These are phyloP conservation scores for Russula sp. DNA, from an alignment of 768 basidiomycete species.

Conservation along the genomic window DNA sequence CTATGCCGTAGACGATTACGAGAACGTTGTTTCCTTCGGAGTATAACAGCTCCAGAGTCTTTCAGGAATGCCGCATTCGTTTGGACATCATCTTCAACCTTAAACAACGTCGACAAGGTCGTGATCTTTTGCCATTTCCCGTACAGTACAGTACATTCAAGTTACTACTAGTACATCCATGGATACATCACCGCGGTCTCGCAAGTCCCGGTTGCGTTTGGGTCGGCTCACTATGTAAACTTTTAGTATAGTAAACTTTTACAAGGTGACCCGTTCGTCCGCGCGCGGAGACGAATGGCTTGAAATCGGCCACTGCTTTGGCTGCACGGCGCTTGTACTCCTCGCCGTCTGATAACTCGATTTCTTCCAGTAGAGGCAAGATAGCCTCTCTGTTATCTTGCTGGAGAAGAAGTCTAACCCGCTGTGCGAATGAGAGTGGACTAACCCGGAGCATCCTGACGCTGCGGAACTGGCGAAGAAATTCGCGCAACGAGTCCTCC, in stretches of 20 bases:
- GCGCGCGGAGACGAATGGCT: background rate
- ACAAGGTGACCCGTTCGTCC: background rate
- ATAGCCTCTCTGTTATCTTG: background rate
- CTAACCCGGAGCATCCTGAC: background rate
- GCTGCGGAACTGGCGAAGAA: background rate
- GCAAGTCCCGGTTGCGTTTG: too few species aligned
- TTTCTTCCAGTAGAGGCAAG: conserved; percentile 1
- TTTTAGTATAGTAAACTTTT: background rate
- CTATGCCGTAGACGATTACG: too few species aligned
- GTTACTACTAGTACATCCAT: too few species aligned
- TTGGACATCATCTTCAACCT: too few species aligned
- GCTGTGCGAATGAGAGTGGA: background rate
- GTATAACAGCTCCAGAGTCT: too few species aligned
- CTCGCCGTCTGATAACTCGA: background rate
- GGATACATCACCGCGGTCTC: too few species aligned
- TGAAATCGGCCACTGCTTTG: background rate
- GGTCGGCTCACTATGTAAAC: too few species aligned
- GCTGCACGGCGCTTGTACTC: too few species aligned
- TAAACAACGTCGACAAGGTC: conserved; percentile 50
- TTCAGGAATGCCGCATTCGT: too few species aligned
- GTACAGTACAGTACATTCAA: too few species aligned
- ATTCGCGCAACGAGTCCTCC: background rate
- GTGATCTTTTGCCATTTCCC: too few species aligned
- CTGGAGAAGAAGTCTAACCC: background rate
- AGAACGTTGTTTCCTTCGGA: too few species aligned